A percentile compares a stretch with the other conserved stretches of the same genome.
Conservation (phyloP, 331 rosid species). For the Erythrophleum ivorense region DNA sequence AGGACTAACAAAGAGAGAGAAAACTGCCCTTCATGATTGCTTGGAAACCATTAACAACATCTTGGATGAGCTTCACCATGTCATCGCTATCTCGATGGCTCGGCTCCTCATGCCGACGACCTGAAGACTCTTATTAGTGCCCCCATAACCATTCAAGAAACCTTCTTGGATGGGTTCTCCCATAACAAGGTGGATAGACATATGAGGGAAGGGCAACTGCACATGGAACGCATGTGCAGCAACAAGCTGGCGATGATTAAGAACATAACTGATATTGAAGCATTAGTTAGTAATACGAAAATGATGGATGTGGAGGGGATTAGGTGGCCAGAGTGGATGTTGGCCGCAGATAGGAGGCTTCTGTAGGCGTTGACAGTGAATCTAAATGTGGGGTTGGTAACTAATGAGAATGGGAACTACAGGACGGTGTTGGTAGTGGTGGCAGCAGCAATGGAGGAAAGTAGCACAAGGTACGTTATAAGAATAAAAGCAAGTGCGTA, state of each 20-base stretch:
- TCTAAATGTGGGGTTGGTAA: conserved; percentile 73
- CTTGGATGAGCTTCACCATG: conserved; percentile 63
- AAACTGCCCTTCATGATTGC: conserved; percentile 76
- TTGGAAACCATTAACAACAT: conserved; percentile 71
- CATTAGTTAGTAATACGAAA: conserved; percentile 19
- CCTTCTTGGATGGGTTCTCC: conserved; percentile 87
- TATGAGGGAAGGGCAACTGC: conserved; percentile 51
- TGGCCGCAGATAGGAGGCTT: conserved; percentile 63
- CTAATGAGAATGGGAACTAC: conserved; percentile 75
- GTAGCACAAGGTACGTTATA: conserved; percentile 65
- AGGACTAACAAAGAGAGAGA: conserved; percentile 57
- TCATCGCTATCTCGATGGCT: conserved; percentile 42
- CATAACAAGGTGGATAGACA: conserved; percentile 56
- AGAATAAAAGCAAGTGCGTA: conserved; percentile 77
- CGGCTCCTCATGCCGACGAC: conserved; percentile 43
- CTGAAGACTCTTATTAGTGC: conserved; percentile 72
- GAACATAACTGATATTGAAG: conserved; percentile 75
- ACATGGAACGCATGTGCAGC: conserved; percentile 75
- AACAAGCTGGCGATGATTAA: conserved; percentile 83
- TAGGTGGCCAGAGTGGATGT: conserved; percentile 82
- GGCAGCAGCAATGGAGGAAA: conserved; percentile 65
- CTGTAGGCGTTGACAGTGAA: conserved; percentile 57
- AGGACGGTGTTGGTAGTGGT: conserved; percentile 77
- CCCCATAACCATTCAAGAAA: conserved; percentile 84
- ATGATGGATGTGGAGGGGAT: conserved; percentile 35